Evolutionary conservation across 768 basidiomycete genomes (phyloP), one percentile per base, ranked within the genome.

Genomic region (Lyophyllum semitale): DNA sequence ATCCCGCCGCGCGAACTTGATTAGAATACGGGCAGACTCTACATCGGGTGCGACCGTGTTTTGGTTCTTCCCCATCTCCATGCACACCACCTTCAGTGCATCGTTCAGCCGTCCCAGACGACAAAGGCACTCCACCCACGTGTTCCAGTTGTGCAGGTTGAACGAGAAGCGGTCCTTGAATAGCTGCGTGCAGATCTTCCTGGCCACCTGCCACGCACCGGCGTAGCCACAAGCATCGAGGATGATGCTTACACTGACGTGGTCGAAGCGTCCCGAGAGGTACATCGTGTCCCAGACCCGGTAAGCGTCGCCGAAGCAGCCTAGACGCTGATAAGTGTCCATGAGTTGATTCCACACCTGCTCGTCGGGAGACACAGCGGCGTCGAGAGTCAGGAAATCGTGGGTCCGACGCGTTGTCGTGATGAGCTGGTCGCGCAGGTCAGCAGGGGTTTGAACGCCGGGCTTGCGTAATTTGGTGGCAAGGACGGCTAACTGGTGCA

Each of bases 81-180:
- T 48, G 55, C 87, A 86, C 18, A 87, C 77, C 17, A 83, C 74
- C 64, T 80, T 79, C 40, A 84, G 66, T 1, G 92, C 95, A 22
- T 90, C 87, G 20, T 85, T 80, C 29, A 92, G 61, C 62, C 77
- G 75, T 8, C 84, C 81, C 44, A 84, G 66, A 22, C 93, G 81
- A 63, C 91, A 92, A n/a, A 96, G 78, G 65, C 89, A 92, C 70
- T 97, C 94, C 18, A 97, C 68, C 77, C 86, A 92, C 0, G 84
- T 79, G 54, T 90, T 85, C 91, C 93, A 94, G 63, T 90, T 88
- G 48, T 83, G 81, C 57, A 75, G 62, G 64, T 88, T 86, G 51
- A 89, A 73, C 33, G 58, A 63, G 66, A 80, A 90, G 22, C 74
- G 77, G 43, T 75, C 75, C 48, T 69, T 75, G 26, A 69, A 68